Percentiles rank a stretch among this genome's conserved stretches.
These are phyloP conservation scores for Aspergillus sp. DNA, from an alignment of 2,329 filamentous ascomycete genomes.

Conservation along the genomic window DNA sequence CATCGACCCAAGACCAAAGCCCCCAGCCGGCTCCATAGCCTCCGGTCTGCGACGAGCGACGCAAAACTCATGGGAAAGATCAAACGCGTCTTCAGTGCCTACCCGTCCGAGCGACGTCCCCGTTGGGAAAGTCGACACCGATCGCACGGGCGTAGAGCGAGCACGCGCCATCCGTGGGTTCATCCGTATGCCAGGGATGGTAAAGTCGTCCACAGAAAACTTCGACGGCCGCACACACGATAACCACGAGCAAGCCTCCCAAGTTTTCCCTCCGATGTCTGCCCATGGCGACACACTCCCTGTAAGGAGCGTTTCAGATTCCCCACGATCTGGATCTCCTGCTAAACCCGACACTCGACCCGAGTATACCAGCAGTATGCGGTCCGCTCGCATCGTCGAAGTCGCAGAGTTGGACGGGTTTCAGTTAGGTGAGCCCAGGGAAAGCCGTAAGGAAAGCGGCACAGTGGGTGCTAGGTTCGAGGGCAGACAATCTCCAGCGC, in stretches of 20 bases:
- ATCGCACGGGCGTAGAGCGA: conserved; percentile 9
- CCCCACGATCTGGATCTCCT: conserved; percentile 2
- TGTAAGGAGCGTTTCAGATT: conserved; percentile 9
- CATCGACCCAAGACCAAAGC: conserved; percentile 25
- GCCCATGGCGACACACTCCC: conserved; percentile 3
- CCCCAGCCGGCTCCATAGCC: conserved; percentile 23
- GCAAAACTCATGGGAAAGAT: conserved; percentile 22
- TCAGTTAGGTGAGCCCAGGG: conserved; percentile 25
- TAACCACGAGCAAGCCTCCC: conserved; percentile 5
- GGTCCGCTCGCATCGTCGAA: conserved; percentile 19
- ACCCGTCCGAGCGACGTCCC: conserved; percentile 11
- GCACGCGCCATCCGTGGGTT: conserved; percentile 32
- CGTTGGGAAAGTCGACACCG: conserved; percentile 11
- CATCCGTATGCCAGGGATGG: conserved; percentile 34
- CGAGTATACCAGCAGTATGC: background rate
- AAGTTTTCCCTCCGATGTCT: background rate
- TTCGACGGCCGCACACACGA: conserved; percentile 19
- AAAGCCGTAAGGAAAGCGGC: conserved; percentile 1
- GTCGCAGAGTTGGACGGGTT: conserved; percentile 36
- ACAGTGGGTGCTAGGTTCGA: background rate
- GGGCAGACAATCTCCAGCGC: background rate
- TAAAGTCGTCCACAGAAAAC: conserved; percentile 26
- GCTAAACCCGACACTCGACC: conserved; percentile 2
- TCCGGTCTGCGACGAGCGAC: conserved; percentile 25
- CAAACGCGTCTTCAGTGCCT: conserved; percentile 19